phyloP scores from a whole-genome alignment of 257 asterid species.

The Leonotis leonurus region DNA sequence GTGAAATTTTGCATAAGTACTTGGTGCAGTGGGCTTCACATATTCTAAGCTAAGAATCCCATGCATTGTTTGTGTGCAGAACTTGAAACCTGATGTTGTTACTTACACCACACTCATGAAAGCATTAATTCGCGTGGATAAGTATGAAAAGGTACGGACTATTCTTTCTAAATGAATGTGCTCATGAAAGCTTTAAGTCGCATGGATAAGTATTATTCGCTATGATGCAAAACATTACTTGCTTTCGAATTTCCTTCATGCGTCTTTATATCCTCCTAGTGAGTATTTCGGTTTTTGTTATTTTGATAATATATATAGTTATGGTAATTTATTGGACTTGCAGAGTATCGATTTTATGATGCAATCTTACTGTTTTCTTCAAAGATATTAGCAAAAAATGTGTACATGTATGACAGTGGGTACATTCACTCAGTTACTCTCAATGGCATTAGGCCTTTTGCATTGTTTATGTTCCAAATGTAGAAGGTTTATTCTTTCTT shows the following conservation, averaged over 20 bases:
- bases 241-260: background rate
- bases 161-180: background rate
- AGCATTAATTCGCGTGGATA: conserved; percentile 83
- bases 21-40: background rate
- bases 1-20: conserved; percentile 3
- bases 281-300: background rate
- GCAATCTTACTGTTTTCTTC: background rate
- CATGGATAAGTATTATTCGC: background rate
- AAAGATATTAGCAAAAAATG: background rate
- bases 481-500: no score
- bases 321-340: background rate
- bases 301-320: background rate
- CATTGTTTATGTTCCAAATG: no score
- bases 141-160: conserved; percentile 57
- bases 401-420: no score
- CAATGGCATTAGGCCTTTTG: background rate
- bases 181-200: background rate
- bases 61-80: conserved; percentile 39
- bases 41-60: conserved; percentile 5
- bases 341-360: background rate
- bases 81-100: conserved; percentile 81
- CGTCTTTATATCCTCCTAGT: background rate
- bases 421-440: no score
- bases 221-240: background rate
- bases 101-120: conserved; percentile 97